Evolutionary conservation across 176 grass and related monocot genomes (phyloP).

Genomic region (Poa pratensis): DNA sequence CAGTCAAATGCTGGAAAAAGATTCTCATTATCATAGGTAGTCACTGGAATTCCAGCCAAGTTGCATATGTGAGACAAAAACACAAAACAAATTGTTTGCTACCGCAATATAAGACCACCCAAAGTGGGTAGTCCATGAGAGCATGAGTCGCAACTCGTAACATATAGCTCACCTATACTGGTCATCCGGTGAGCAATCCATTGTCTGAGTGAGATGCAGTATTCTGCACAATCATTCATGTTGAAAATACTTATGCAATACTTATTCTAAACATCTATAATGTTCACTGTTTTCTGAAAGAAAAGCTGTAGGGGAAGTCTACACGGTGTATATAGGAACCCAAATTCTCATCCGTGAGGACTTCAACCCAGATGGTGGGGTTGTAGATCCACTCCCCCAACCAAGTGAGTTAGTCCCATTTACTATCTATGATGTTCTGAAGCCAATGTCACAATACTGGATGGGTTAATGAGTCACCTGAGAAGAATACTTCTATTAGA

Average conservation of each 20-base stretch:
- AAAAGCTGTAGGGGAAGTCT: not conserved
- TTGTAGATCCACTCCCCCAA: constrained; percentile 29
- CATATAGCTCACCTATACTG: not conserved
- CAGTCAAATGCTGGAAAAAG: constrained; percentile 5
- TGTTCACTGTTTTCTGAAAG: not conserved
- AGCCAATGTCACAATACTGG: not conserved
- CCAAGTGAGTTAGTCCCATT: constrained; percentile 4
- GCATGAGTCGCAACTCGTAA: not conserved
- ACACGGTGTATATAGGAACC: constrained; percentile 7
- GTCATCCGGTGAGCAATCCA: not conserved
- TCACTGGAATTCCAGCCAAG: constrained; percentile 2
- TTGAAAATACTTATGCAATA: constrained; percentile 6
- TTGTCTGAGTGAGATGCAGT: constrained; percentile 19
- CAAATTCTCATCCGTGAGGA: not conserved
- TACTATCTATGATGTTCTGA: not conserved
- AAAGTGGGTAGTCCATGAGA: constrained; percentile 17
- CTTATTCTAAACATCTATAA: constrained; percentile 11
- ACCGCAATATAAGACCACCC: not conserved
- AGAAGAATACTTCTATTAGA: constrained; percentile 18
- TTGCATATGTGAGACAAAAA: constrained; percentile 25
- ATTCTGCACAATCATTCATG: constrained; percentile 6
- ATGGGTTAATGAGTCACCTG: constrained; percentile 16
- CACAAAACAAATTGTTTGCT: not conserved
- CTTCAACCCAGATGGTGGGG: not conserved
- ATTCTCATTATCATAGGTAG: not conserved